Base-by-base conservation (phyloP, 345 rosid species). In the Salix suchowensis region DNA sequence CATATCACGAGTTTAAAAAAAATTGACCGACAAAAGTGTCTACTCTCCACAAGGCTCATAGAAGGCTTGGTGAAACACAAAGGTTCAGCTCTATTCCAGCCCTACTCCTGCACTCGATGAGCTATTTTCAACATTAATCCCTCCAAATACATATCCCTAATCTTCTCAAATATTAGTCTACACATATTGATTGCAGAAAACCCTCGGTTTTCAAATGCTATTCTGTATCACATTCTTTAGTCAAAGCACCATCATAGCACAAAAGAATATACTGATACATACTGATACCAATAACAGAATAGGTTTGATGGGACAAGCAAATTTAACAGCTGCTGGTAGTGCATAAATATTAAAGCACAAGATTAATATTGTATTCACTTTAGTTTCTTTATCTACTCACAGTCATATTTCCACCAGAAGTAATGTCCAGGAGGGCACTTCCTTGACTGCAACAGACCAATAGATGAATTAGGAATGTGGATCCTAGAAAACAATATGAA, bases 391-490 rank as follows among this genome's bases (percentile, higher is more conserved):
- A 68, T 76, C 55, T 50, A 87, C 92, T 84, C 82, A 95, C 97
- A 52, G 85, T 69, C 84, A 95, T 87, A 81, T 89, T 95, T 62
- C 97, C 97, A 82, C 97, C 97, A 75, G 92, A 82, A 74, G 73
- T 78, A 67, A 89, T 69, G 87, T 95, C 97, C 90, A 95, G 80
- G 62, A 79, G 5, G 1, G 90, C 86, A 79, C 96, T 95, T 88
- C 97, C 97, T 82, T 89, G 86, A 76, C 97, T 95, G 89, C 80
- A 85, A 76, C 73, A 88, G 77, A 67, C 67, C 64, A 70, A 81
- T 30, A 32, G 23, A 30, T 0, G 46, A 0, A 77, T 79, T 26
- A 82, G 65, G 54, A 78, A 54, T 62, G 76, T 36, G 73, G 65
- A 50, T 67, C 67, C 40, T 14, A 30, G 32, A 77, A 28, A 58